Evolutionary conservation across 768 basidiomycete genomes (phyloP), one percentile per base, ranked within the genome.

Genomic region (Crepidotus variabilis): DNA sequence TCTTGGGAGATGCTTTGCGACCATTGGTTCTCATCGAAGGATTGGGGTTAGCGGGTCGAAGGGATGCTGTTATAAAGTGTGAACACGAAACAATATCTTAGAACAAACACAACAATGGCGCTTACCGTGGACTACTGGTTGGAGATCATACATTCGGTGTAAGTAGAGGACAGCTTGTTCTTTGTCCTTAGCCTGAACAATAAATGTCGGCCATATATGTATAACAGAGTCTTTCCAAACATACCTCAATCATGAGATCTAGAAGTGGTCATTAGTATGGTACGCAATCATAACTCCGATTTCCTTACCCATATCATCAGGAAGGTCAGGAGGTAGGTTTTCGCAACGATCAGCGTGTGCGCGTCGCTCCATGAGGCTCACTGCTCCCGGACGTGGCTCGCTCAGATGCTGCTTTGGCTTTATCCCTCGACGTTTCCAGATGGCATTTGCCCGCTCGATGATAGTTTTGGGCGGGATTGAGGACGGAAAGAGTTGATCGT

Each of bases 141-240:
- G 72, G 3, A 95, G 68, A 47, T 74, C 76, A 63, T 97, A 96
- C 28, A 90, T 85, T 56, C 92, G 69, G 66, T 92, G 86, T 47
- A 96, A 65, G 59, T 95, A 85, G 55, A 97, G 79, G 5, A 97
- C 94, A 1, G 94, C 94, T 67, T 95, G 94, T 68, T 96, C 94
- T 72, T 94, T 91, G 69, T 90, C 91, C 68, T 94, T 92, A 2
- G 92, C 92, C 77, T 78, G 34, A 33, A 9, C 2, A n/a, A 45
- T 18, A 11, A 34, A 3, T 28, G 52, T 56, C 34, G 39, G 24
- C 71, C 51, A 20, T 28, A 23, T 45, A 21, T 34, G 21, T 21
- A 13, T 45, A 32, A 9, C 2, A 54, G 28, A n/a, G 2, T 14
- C 11, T 22, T 51, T 16, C 36, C 11, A 18, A 18, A 52, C 50